Conservation (phyloP, 257 asterid genomes). For the Phtheirospermum japonicum region DNA sequence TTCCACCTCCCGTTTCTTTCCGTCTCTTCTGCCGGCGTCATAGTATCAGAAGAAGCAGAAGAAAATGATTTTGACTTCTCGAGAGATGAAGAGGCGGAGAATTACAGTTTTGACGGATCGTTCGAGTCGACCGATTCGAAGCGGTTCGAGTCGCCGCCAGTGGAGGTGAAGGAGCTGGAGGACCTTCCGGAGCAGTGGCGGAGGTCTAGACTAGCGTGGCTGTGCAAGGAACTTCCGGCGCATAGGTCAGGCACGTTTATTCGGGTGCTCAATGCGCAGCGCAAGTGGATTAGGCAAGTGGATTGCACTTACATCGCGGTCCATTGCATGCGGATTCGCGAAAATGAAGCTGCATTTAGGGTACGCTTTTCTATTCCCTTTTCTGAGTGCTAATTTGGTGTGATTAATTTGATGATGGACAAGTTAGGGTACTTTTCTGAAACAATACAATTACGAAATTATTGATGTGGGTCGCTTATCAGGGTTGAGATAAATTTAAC, state of each 20-base stretch:
- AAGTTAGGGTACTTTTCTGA: too few species aligned
- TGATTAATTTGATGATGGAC: neutral
- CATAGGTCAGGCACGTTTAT: slow-evolving; percentile 55
- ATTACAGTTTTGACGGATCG: slow-evolving; percentile 47
- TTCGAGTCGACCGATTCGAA: slow-evolving; percentile 58
- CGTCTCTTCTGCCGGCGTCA: slow-evolving; percentile 25
- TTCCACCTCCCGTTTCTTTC: slow-evolving; percentile 23
- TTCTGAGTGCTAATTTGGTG: slow-evolving; percentile 10
- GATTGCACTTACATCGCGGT: slow-evolving; percentile 65
- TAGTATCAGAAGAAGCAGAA: slow-evolving; percentile 26
- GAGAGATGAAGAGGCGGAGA: slow-evolving; percentile 31
- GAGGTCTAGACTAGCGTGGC: slow-evolving; percentile 91
- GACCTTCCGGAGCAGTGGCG: slow-evolving; percentile 97
- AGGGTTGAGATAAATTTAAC: too few species aligned
- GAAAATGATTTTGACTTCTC: slow-evolving; percentile 27
- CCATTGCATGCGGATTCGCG: slow-evolving; percentile 79
- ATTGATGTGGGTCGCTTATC: too few species aligned
- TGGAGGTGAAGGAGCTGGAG: slow-evolving; percentile 72
- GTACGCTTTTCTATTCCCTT: slow-evolving; percentile 31
- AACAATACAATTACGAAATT: too few species aligned
- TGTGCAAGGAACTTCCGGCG: slow-evolving; percentile 91
- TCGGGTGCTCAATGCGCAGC: slow-evolving; percentile 82
- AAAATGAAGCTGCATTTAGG: slow-evolving; percentile 74
- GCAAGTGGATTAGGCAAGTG: slow-evolving; percentile 87
- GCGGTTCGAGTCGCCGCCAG: slow-evolving; percentile 53